Percentiles rank a stretch among this genome's conserved stretches.
phyloP scores from a whole-genome alignment of 208 protist species.

The Wallacemonas sp. region DNA sequence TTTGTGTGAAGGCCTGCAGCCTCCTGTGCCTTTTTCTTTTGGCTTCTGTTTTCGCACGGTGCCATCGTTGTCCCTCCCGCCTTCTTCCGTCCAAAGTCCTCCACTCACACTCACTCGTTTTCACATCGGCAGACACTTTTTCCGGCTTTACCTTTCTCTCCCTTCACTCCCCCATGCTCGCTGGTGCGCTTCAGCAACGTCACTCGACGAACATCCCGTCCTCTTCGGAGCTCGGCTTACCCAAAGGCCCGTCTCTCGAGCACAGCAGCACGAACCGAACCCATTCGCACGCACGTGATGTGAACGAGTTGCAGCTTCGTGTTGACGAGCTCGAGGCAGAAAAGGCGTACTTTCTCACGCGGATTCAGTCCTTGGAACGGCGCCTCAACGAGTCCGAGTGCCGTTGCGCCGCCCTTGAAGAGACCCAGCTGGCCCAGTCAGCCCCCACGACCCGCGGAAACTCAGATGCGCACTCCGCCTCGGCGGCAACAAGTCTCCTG shows the following conservation, averaged over 20 bases:
- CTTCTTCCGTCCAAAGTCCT: too few relatives aligned
- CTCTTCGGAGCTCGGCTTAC: constrained; percentile 2
- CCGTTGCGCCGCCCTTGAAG: background rate
- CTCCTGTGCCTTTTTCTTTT: too few relatives aligned
- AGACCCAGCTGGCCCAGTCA: background rate
- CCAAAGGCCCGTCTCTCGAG: background rate
- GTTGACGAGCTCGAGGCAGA: constrained; percentile 29
- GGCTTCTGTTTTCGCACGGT: too few relatives aligned
- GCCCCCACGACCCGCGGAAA: background rate
- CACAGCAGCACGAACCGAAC: background rate
- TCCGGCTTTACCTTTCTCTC: constrained; percentile 1
- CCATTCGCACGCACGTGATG: background rate
- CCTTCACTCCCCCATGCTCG: background rate
- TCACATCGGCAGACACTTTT: background rate
- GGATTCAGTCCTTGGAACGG: constrained; percentile 13
- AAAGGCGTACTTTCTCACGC: constrained; percentile 32
- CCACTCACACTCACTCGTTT: too few relatives aligned
- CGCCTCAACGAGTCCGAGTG: constrained; percentile 10
- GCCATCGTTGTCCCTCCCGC: too few relatives aligned
- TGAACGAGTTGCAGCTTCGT: background rate
- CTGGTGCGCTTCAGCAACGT: constrained; percentile 1
- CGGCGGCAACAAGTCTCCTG: background rate
- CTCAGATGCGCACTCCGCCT: background rate
- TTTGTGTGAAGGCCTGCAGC: too few relatives aligned
- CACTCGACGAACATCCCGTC: constrained; percentile 8